Percentiles rank a stretch among this genome's conserved stretches.
phyloP scores from a whole-genome alignment of 1,139 yeast genomes.

The Magnusiomyces sp. region DNA sequence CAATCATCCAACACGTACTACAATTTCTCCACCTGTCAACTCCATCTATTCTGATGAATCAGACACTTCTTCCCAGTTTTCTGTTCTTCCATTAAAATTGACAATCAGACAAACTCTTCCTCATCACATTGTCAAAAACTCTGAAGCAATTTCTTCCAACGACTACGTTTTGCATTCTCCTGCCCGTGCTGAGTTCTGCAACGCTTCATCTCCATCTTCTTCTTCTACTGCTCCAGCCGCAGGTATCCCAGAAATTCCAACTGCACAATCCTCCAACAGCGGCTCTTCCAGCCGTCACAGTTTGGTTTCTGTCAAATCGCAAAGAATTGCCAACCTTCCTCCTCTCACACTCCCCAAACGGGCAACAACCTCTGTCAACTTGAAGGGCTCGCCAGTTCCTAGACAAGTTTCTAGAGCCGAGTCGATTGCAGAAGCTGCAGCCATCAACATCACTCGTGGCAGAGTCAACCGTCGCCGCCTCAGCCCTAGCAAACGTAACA shows the following conservation, averaged over 20 bases:
- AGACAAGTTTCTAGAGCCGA: constrained; percentile 8
- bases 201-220: neutral
- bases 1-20: neutral
- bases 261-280: neutral
- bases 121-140: neutral
- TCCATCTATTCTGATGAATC: constrained; percentile 4
- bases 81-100: constrained; percentile 1
- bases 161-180: constrained; percentile 7
- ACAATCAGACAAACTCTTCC: neutral
- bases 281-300: neutral
- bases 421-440: constrained; percentile 7
- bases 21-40: neutral
- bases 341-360: neutral
- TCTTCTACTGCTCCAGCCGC: neutral
- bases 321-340: neutral
- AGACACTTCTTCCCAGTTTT: constrained; percentile 2
- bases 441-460: constrained; percentile 7
- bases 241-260: neutral
- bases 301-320: neutral
- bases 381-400: constrained; percentile 5
- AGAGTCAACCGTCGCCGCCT: constrained; percentile 9
- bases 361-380: neutral
- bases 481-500: neutral
- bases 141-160: neutral
- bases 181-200: neutral